Conservation (phyloP, 371 early-diverging fungal genomes). For the Circinella minor region DNA sequence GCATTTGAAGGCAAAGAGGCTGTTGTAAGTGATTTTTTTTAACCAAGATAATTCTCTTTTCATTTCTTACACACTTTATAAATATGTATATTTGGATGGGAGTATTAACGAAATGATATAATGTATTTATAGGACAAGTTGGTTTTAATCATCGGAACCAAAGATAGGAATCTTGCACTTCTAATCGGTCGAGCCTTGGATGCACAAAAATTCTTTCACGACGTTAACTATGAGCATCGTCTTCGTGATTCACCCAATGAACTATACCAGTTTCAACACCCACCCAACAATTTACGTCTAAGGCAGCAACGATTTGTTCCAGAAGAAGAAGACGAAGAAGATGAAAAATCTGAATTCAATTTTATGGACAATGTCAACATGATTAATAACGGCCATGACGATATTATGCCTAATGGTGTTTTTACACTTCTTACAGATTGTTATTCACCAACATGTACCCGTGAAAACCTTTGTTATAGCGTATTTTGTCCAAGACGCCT, state of each 20-base stretch:
- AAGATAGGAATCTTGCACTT: conserved; percentile 85
- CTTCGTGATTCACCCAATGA: conserved; percentile 82
- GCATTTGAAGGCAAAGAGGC: conserved; percentile 86
- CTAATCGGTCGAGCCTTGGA: conserved; percentile 87
- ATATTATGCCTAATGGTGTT: conserved; percentile 72
- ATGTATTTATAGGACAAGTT: conserved; percentile 67
- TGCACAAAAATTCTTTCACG: conserved; percentile 87
- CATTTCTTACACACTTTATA: not conserved
- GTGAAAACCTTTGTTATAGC: conserved; percentile 84
- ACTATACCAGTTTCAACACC: conserved; percentile 75
- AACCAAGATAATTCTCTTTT: not conserved
- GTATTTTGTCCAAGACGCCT: conserved; percentile 81
- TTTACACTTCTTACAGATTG: conserved; percentile 88
- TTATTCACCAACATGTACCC: conserved; percentile 89
- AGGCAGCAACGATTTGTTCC: not conserved
- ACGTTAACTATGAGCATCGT: conserved; percentile 83
- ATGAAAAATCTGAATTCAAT: conserved; percentile 25
- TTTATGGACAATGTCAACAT: conserved; percentile 12
- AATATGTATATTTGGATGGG: no score
- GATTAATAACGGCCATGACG: conserved; percentile 15
- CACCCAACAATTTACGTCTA: conserved; percentile 21
- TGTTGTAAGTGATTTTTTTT: conserved; percentile 60
- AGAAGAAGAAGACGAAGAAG: conserved; percentile 32
- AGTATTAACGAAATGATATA: no score
- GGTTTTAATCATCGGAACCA: conserved; percentile 72